These are phyloP conservation scores for Microcos paniculata DNA, from an alignment of 345 rosid genomes.

Conservation along the genomic window DNA sequence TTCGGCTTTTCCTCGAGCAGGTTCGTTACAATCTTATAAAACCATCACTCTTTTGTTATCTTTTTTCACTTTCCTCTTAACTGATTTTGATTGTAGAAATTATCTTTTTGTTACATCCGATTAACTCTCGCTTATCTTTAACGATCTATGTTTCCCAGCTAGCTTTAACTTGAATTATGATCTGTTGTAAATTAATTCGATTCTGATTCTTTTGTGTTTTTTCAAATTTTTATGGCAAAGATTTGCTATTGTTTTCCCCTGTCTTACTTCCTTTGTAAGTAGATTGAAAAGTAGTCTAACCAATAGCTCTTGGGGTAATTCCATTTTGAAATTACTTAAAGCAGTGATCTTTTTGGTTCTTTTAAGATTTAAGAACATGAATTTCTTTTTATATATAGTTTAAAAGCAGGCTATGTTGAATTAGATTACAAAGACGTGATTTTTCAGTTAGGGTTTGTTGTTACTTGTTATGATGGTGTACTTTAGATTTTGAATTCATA, in stretches of 20 bases:
- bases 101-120: not conserved
- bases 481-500: not conserved
- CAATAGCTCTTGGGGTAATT: not conserved
- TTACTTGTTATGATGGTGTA: not conserved
- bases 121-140: not conserved
- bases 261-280: not conserved
- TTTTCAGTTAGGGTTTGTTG: slow-evolving; percentile 7
- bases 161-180: not conserved
- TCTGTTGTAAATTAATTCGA: not conserved
- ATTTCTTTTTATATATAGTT: not conserved
- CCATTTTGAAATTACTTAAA: not conserved
- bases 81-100: not conserved
- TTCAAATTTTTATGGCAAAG: not conserved
- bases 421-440: not conserved
- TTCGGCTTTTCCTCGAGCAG: slow-evolving; percentile 15
- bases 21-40: slow-evolving; percentile 3
- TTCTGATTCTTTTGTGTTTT: not conserved
- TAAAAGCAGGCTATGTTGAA: not conserved
- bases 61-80: not conserved
- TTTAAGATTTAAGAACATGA: not conserved
- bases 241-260: not conserved
- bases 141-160: not conserved
- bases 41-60: not conserved
- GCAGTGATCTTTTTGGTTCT: not conserved
- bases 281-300: not conserved